Base-by-base conservation (phyloP, 2,329 filamentous ascomycete genomes). In the Colletotrichum sp. region DNA sequence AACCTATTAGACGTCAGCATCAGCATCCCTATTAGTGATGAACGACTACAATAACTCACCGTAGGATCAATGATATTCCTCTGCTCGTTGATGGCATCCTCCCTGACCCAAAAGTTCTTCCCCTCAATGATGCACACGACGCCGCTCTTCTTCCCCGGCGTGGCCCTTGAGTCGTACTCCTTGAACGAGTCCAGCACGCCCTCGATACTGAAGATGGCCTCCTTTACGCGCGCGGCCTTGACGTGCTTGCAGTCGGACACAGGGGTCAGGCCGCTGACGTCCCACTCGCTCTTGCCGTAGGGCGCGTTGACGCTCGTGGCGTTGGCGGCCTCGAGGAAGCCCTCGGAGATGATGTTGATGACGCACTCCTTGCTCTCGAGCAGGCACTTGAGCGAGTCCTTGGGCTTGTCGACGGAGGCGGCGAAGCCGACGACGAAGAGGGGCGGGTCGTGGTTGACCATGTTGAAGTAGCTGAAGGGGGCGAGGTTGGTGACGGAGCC, bases 301-400 rank as follows among this genome's bases (percentile, higher is more conserved):
- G 96, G 96, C 0, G 95, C 91, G 83, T 98, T 95, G 80, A 98
- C 92, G 64, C 90, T 90, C 5, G 93, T 91, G n/a, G 92, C 89
- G 84, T 98, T 98, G 64, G 96, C 96, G 0, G 96, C 96, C 87
- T 98, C 96, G 81, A 97, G 82, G 82, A 93, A 98, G 82, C 93
- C 91, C 86, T 98, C 96, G 10, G 91, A 92, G 81, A 98, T 95
- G 81, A 98, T 95, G 86, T 97, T 98, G 86, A 98, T 93, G 74
- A 93, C 92, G 85, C 95, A 96, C 86, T 98, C 95, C 62, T 89
- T 87, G 0, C 90, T 92, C 49, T 94, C 94, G 10, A 90, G 81
- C 72, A 98, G 86, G 83, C 98, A 98, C 80, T 88, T 89, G 70
- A 98, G 87, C 49, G 94, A 93, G 84, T 98, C 96, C 85, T 98